Evolutionary conservation across 495 filamentous ascomycete genomes (phyloP).

Genomic region (Aspergillus olivimuriae): DNA sequence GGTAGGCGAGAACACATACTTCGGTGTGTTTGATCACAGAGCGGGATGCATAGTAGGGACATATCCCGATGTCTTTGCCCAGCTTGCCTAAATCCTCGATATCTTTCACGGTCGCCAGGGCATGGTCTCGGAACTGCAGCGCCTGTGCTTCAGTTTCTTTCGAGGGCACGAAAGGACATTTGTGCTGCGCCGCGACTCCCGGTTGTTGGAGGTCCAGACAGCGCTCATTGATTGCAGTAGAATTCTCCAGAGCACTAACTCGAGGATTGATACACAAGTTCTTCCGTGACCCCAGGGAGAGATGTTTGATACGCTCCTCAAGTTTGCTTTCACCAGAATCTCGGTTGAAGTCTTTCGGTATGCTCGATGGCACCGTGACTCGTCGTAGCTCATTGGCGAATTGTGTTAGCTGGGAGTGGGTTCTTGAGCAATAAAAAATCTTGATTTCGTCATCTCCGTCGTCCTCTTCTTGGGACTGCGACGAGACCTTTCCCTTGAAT

Average conservation of each 20-base stretch:
- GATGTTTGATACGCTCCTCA: conserved; percentile 69
- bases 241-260: conserved; percentile 62
- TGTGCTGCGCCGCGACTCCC: conserved; percentile 54
- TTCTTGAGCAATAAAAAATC: conserved; percentile 92
- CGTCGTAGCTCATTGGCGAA: conserved; percentile 86
- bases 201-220: conserved; percentile 87
- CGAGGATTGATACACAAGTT: conserved; percentile 88
- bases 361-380: conserved; percentile 65
- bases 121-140: conserved; percentile 81
- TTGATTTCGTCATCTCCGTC: conserved; percentile 56
- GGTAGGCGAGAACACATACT: conserved; percentile 29
- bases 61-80: conserved; percentile 74
- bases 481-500: conserved; percentile 29
- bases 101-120: conserved; percentile 78
- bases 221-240: conserved; percentile 89
- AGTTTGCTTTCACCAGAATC: conserved; percentile 24
- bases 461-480: conserved; percentile 38
- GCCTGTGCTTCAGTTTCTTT: conserved; percentile 65
- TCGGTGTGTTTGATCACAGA: conserved; percentile 74
- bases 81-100: conserved; percentile 84
- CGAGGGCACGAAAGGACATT: conserved; percentile 73
- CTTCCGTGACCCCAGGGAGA: conserved; percentile 84
- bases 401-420: conserved; percentile 90
- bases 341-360: conserved; percentile 28
- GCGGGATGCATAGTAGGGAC: conserved; percentile 93